Conservation (phyloP, 2,329 filamentous ascomycete genomes). For the Stenocarpella maydis region DNA sequence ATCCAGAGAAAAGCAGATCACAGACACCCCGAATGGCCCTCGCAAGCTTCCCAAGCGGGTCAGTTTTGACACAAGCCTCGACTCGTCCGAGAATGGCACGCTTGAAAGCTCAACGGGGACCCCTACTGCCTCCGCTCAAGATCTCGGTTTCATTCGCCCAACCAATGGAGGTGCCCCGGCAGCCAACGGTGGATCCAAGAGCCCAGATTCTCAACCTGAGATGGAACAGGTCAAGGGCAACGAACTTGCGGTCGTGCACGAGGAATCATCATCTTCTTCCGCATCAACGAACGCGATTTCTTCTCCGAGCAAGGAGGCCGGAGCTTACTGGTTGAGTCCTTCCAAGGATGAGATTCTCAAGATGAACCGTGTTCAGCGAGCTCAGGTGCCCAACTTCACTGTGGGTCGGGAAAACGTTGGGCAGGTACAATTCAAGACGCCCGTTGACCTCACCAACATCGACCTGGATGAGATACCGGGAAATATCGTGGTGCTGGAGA, state of each 20-base stretch:
- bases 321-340: slow-evolving; percentile 88
- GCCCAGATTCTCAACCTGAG: slow-evolving; percentile 51
- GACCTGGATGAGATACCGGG: slow-evolving; percentile 83
- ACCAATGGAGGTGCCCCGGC: slow-evolving; percentile 51
- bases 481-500: slow-evolving; percentile 77
- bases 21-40: slow-evolving; percentile 52
- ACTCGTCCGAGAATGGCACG: slow-evolving; percentile 51
- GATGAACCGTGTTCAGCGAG: slow-evolving; percentile 82
- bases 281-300: slow-evolving; percentile 39
- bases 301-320: slow-evolving; percentile 61
- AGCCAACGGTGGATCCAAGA: slow-evolving; percentile 50
- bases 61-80: slow-evolving; percentile 81
- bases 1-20: slow-evolving; percentile 57
- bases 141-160: slow-evolving; percentile 67
- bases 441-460: slow-evolving; percentile 83
- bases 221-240: slow-evolving; percentile 78
- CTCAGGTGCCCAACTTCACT: slow-evolving; percentile 76
- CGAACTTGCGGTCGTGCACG: slow-evolving; percentile 80
- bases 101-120: slow-evolving; percentile 50
- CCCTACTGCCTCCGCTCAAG: slow-evolving; percentile 55
- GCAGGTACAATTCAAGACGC: slow-evolving; percentile 79
- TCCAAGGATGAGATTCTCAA: slow-evolving; percentile 75
- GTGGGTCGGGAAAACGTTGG: slow-evolving; percentile 87
- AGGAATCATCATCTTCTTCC: slow-evolving; percentile 63
- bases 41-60: slow-evolving; percentile 82